Conservation (phyloP, 257 asterid species). For the Leonotis leonurus region DNA sequence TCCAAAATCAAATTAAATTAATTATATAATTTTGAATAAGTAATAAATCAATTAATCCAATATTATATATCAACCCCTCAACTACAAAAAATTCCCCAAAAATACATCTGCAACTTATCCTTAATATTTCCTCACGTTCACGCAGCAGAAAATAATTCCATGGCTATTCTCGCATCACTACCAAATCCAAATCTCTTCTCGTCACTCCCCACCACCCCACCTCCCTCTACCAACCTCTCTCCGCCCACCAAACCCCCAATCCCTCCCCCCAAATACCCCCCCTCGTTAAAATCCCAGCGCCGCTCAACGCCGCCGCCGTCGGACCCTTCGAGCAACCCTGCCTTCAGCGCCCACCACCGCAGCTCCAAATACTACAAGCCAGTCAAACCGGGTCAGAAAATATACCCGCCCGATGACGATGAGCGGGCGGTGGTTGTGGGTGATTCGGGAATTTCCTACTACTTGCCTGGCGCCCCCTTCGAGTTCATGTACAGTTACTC, state of each 20-base stretch:
- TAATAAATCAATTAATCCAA: not conserved
- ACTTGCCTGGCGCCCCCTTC: conserved; percentile 89
- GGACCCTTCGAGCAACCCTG: conserved; percentile 24
- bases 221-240: conserved; percentile 33
- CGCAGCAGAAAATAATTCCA: not conserved
- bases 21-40: not conserved
- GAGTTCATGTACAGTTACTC: conserved; percentile 91
- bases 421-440: conserved; percentile 65
- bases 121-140: not conserved
- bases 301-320: conserved; percentile 4
- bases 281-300: conserved; percentile 21
- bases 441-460: conserved; percentile 64
- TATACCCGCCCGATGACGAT: conserved; percentile 33
- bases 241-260: conserved; percentile 25
- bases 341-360: conserved; percentile 53
- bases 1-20: not conserved
- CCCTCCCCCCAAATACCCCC: conserved; percentile 44
- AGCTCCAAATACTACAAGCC: conserved; percentile 77
- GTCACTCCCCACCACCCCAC: conserved; percentile 34
- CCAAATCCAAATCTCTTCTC: conserved; percentile 63
- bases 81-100: not conserved
- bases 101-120: conserved; percentile 12
- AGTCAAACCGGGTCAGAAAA: conserved; percentile 62
- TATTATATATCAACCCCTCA: not conserved
- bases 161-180: conserved; percentile 67